Evolutionary conservation across 2,329 filamentous ascomycete genomes (phyloP).

Genomic region (Talaromyces sp.): DNA sequence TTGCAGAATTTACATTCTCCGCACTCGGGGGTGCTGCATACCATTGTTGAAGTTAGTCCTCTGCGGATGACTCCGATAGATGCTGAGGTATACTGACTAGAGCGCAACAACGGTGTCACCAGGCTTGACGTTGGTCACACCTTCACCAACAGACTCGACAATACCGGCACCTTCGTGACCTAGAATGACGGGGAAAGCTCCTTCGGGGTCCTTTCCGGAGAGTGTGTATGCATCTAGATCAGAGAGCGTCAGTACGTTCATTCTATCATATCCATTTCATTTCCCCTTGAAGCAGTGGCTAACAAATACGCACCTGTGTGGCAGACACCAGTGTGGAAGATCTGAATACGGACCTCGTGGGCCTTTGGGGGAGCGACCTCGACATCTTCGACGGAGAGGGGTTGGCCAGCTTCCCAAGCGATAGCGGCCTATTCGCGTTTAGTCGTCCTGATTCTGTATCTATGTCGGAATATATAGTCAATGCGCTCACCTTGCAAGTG

Average conservation of each 20-base stretch:
- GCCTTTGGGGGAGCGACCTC: constrained; percentile 86
- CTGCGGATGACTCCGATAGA: neutral
- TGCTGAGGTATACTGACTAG: constrained; percentile 55
- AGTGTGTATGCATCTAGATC: constrained; percentile 82
- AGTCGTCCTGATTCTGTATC: constrained; percentile 10
- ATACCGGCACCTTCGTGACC: constrained; percentile 89
- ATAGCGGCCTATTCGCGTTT: constrained; percentile 66
- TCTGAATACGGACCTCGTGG: constrained; percentile 92
- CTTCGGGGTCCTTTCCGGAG: constrained; percentile 95
- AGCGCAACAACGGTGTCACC: constrained; percentile 88
- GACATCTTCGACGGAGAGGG: constrained; percentile 82
- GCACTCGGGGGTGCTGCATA: constrained; percentile 82
- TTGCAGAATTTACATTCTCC: constrained; percentile 99
- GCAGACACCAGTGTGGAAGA: constrained; percentile 97
- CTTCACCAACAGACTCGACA: constrained; percentile 90
- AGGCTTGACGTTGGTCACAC: constrained; percentile 87
- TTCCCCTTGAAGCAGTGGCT: neutral
- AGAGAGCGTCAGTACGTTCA: neutral
- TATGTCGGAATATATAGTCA: neutral
- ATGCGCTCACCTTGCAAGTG: constrained; percentile 65
- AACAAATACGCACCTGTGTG: constrained; percentile 67
- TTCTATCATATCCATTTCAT: neutral
- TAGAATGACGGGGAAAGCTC: constrained; percentile 81
- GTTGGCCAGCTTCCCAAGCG: constrained; percentile 93
- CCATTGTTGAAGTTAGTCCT: neutral